A percentile compares a stretch with the other conserved stretches of the same genome.
phyloP scores from a whole-genome alignment of 495 filamentous ascomycete genomes.

The Aspergillus baeticus region DNA sequence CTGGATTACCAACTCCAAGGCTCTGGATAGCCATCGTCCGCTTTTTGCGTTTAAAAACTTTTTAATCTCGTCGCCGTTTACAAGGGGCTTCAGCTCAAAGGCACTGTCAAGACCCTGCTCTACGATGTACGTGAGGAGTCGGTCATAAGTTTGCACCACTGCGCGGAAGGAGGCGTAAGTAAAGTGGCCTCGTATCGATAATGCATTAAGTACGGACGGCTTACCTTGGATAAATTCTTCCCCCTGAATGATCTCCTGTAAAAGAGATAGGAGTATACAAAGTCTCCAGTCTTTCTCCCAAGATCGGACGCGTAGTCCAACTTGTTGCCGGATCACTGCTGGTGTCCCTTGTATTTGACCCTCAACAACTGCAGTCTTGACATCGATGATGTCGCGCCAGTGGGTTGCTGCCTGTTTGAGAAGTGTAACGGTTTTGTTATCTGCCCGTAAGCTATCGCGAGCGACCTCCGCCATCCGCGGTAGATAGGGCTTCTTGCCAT shows the following conservation, averaged over 20 bases:
- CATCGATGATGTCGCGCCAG: slow-evolving; percentile 54
- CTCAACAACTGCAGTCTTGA: slow-evolving; percentile 48
- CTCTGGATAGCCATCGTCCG: slow-evolving; percentile 77
- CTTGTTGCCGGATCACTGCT: slow-evolving; percentile 45
- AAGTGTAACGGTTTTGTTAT: slow-evolving; percentile 67
- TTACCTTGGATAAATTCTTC: slow-evolving; percentile 32
- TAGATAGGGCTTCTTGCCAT: slow-evolving; percentile 45
- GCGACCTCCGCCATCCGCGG: slow-evolving; percentile 57
- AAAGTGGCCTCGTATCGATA: neutral
- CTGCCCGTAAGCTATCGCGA: slow-evolving; percentile 75
- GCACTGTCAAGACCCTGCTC: slow-evolving; percentile 42
- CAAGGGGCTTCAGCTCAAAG: slow-evolving; percentile 53
- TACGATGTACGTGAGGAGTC: slow-evolving; percentile 44
- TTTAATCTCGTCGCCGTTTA: slow-evolving; percentile 66
- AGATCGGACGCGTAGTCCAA: slow-evolving; percentile 75
- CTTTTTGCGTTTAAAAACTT: slow-evolving; percentile 57
- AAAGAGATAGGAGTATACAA: slow-evolving; percentile 67
- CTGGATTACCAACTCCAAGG: slow-evolving; percentile 67
- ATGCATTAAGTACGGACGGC: neutral
- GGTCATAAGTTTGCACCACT: slow-evolving; percentile 44
- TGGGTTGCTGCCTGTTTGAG: slow-evolving; percentile 63
- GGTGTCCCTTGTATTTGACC: slow-evolving; percentile 29
- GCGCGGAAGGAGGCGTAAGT: neutral
- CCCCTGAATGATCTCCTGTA: slow-evolving; percentile 60
- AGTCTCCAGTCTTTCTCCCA: slow-evolving; percentile 78